Evolutionary conservation across 305 asterid species (phyloP).

Genomic region (Nicotiana rustica): DNA sequence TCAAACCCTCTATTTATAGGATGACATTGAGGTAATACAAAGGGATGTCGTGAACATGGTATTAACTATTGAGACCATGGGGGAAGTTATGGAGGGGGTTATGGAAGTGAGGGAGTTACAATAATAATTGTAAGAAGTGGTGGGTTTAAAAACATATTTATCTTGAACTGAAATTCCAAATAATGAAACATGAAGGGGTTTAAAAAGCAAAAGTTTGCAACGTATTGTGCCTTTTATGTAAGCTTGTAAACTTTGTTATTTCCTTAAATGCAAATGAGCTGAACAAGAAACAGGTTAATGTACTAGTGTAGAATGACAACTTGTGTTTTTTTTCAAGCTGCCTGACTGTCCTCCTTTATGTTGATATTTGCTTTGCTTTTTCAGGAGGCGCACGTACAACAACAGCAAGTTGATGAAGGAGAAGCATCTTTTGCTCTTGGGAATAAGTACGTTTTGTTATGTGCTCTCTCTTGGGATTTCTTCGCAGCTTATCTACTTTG

Average conservation of each 20-base stretch:
- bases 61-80: no score
- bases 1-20: no score
- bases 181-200: not conserved
- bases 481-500: conserved; percentile 25
- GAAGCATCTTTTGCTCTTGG: not conserved
- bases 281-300: not conserved
- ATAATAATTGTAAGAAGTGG: no score
- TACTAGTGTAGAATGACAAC: not conserved
- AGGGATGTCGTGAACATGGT: no score
- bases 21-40: no score
- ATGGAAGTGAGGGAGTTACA: no score
- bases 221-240: not conserved
- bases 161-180: not conserved
- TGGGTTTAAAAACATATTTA: not conserved
- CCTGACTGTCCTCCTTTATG: conserved; percentile 9
- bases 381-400: conserved; percentile 40
- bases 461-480: conserved; percentile 27
- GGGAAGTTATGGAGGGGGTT: no score
- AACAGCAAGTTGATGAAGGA: conserved; percentile 32
- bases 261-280: conserved; percentile 11
- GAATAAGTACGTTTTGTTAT: conserved; percentile 28
- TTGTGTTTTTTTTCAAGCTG: not conserved
- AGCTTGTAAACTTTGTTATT: conserved; percentile 24
- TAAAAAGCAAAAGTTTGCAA: not conserved
- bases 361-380: conserved; percentile 17